phyloP scores from a whole-genome alignment of 83 land plant species.

The Thuja plicata region DNA sequence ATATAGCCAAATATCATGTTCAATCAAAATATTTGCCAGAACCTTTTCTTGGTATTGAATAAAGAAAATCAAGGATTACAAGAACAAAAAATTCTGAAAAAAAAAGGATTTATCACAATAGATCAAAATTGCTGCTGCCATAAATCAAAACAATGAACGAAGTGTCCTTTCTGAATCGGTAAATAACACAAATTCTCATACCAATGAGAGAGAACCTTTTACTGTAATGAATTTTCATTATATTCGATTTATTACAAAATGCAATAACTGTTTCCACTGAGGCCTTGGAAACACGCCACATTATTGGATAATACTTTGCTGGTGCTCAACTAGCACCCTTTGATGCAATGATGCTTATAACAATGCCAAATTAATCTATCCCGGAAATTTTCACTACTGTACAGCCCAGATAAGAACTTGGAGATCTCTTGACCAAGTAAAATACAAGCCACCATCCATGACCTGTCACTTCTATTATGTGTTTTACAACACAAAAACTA shows the following conservation, averaged over 20 bases:
- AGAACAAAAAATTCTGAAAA: too few relatives aligned
- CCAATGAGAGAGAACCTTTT: neutral
- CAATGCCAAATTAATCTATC: conserved; percentile 11
- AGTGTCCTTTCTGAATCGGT: neutral
- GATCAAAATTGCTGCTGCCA: too few relatives aligned
- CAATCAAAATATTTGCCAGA: too few relatives aligned
- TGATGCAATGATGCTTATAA: conserved; percentile 11
- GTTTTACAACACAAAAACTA: conserved; percentile 9
- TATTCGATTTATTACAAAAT: conserved; percentile 12
- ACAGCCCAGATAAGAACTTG: conserved; percentile 2
- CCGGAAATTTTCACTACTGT: neutral
- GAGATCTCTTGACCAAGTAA: neutral
- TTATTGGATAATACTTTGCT: conserved; percentile 4
- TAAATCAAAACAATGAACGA: too few relatives aligned
- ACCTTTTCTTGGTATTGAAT: too few relatives aligned
- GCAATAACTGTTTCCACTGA: conserved; percentile 10
- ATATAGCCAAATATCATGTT: too few relatives aligned
- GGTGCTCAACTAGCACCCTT: conserved; percentile 10
- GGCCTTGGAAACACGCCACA: conserved; percentile 8
- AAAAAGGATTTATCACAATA: too few relatives aligned
- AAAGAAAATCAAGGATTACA: too few relatives aligned
- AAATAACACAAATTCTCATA: too few relatives aligned
- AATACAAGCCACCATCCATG: conserved; percentile 13
- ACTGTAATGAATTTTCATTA: conserved; percentile 9
- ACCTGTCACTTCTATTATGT: neutral